A percentile compares a stretch with the other conserved stretches of the same genome.
These are phyloP conservation scores for Cryptococcus maquisensis DNA, from an alignment of 1,284 basidiomycete species.

Conservation along the genomic window DNA sequence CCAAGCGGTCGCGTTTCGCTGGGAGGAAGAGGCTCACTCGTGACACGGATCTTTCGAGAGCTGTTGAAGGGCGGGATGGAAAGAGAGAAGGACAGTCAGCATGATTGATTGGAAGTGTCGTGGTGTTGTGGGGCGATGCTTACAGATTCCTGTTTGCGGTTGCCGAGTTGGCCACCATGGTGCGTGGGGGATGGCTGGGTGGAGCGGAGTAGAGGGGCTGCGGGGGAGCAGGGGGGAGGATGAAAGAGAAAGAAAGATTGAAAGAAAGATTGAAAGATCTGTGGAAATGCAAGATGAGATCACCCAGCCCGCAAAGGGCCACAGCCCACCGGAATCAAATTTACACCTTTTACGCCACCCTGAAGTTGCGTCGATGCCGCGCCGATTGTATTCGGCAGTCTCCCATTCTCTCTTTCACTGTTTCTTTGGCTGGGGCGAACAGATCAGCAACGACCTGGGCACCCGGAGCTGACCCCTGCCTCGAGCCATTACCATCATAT, in stretches of 20 bases:
- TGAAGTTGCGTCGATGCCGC: too few species aligned
- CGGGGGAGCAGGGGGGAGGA: background rate
- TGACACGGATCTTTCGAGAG: slow-evolving; percentile 30
- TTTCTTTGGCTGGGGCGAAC: too few species aligned
- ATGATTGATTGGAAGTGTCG: slow-evolving; percentile 5
- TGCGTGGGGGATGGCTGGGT: background rate
- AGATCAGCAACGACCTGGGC: too few species aligned
- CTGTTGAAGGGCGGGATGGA: slow-evolving; percentile 7
- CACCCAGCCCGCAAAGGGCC: background rate
- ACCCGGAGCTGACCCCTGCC: too few species aligned
- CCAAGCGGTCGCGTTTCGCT: background rate
- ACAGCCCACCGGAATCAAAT: background rate
- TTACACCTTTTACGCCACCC: background rate
- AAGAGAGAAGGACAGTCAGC: slow-evolving; percentile 1
- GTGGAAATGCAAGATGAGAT: background rate
- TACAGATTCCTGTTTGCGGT: slow-evolving; percentile 17
- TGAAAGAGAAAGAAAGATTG: too few species aligned
- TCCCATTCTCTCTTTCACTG: too few species aligned
- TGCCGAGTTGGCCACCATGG: slow-evolving; percentile 16
- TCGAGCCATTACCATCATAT: too few species aligned
- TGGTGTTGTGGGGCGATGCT: background rate
- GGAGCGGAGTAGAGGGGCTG: background rate
- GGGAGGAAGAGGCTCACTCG: slow-evolving; percentile 20
- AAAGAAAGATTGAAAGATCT: background rate
- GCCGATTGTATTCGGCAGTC: too few species aligned